Evolutionary conservation across 805 yeast genomes (phyloP).

Genomic region (Ogataea methylovora): DNA sequence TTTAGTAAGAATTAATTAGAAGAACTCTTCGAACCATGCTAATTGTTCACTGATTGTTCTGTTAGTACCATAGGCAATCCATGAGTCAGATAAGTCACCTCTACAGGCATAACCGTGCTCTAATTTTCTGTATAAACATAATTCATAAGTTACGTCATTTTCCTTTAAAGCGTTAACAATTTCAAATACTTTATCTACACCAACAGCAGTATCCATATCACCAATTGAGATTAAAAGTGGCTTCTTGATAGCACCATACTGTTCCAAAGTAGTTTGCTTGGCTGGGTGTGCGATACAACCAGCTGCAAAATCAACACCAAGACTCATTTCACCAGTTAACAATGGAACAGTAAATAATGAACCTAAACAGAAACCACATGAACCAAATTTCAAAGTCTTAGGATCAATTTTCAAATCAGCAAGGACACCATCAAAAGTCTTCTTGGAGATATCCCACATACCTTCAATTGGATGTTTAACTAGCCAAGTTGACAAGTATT

Average conservation of each 20-base stretch:
- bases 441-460: constrained; percentile 39
- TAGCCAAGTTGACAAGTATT: constrained; percentile 34
- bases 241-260: constrained; percentile 46
- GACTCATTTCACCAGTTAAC: too few relatives aligned
- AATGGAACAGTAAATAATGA: too few relatives aligned
- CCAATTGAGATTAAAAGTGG: constrained; percentile 74
- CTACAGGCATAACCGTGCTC: constrained; percentile 75
- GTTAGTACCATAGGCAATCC: constrained; percentile 56
- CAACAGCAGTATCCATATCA: constrained; percentile 58
- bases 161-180: constrained; percentile 48
- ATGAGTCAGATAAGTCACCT: constrained; percentile 56
- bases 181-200: constrained; percentile 52
- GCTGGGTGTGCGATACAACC: constrained; percentile 87
- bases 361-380: constrained; percentile 78
- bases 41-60: constrained; percentile 48
- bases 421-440: constrained; percentile 39
- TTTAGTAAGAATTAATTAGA: too few relatives aligned
- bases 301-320: constrained; percentile 34
- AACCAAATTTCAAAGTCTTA: constrained; percentile 39
- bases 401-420: constrained; percentile 31
- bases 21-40: constrained; percentile 20
- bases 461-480: constrained; percentile 20
- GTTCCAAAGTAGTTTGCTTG: constrained; percentile 55
- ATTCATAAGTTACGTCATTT: constrained; percentile 47
- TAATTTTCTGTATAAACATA: constrained; percentile 56